Evolutionary conservation across 768 basidiomycete species (phyloP).

Genomic region (Tylopilus felleus): DNA sequence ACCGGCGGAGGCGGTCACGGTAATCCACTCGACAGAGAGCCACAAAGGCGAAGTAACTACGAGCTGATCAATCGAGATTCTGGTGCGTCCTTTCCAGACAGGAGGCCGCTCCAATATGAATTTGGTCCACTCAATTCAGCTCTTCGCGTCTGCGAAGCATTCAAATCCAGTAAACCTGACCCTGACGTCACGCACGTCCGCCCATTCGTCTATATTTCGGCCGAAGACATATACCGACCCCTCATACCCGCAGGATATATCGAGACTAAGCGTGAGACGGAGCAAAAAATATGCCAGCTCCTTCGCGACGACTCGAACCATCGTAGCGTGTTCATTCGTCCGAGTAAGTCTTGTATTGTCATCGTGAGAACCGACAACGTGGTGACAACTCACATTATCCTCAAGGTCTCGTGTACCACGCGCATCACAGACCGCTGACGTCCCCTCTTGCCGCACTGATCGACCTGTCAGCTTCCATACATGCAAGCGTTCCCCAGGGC

Average conservation of each 20-base stretch:
- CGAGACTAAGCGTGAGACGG: conserved; percentile 91
- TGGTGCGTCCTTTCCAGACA: conserved; percentile 49
- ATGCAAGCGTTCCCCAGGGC: conserved; percentile 52
- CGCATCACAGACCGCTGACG: conserved; percentile 86
- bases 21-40: conserved; percentile 59
- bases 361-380: conserved; percentile 10
- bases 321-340: conserved; percentile 80
- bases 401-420: conserved; percentile 92
- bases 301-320: conserved; percentile 43
- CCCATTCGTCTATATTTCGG: conserved; percentile 93
- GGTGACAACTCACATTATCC: conserved; percentile 6
- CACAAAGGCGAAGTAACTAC: conserved; percentile 53
- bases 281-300: conserved; percentile 59
- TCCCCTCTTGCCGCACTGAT: conserved; percentile 81
- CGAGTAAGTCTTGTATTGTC: conserved; percentile 56
- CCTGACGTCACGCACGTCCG: conserved; percentile 34
- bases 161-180: conserved; percentile 46
- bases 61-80: conserved; percentile 85
- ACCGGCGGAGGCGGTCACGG: conserved; percentile 34
- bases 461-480: conserved; percentile 74
- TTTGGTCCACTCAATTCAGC: conserved; percentile 40
- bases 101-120: conserved; percentile 6
- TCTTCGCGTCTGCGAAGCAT: conserved; percentile 74
- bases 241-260: conserved; percentile 85
- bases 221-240: conserved; percentile 83